These are phyloP conservation scores for Epichloe bromicola DNA, from an alignment of 2,329 filamentous ascomycete species.

Conservation along the genomic window DNA sequence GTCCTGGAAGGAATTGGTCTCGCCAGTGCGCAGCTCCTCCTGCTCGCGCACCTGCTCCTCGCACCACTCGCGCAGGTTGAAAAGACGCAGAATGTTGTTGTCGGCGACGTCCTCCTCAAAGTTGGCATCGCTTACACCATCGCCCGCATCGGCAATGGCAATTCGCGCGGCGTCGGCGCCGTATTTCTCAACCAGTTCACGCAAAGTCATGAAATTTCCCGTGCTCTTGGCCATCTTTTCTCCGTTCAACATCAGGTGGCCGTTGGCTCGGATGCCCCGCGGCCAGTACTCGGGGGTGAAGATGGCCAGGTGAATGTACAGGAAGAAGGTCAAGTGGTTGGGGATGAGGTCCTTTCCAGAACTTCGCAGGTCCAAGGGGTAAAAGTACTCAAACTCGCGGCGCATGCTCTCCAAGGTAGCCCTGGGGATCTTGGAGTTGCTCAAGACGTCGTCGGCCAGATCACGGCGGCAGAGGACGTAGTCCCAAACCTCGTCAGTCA, in stretches of 20 bases:
- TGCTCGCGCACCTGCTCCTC: conserved; percentile 69
- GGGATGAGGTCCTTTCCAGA: conserved; percentile 89
- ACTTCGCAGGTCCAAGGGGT: conserved; percentile 77
- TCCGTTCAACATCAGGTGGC: conserved; percentile 86
- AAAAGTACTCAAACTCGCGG: conserved; percentile 93
- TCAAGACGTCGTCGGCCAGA: conserved; percentile 49
- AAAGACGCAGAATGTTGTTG: conserved; percentile 76
- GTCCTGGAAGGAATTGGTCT: conserved; percentile 69
- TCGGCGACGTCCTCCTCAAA: conserved; percentile 94
- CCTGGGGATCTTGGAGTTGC: conserved; percentile 57
- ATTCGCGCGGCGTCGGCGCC: conserved; percentile 87
- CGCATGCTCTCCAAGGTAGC: conserved; percentile 67
- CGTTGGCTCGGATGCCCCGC: conserved; percentile 71
- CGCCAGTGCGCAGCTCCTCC: conserved; percentile 56
- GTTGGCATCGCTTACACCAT: conserved; percentile 90
- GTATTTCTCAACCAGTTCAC: conserved; percentile 78
- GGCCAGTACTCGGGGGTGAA: conserved; percentile 88
- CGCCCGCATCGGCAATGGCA: conserved; percentile 85
- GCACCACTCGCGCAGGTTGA: conserved; percentile 75
- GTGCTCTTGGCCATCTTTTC: conserved; percentile 99
- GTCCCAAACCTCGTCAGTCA: conserved; percentile 94
- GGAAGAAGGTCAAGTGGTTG: conserved; percentile 90
- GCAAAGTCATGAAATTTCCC: conserved; percentile 89
- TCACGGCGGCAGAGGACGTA: conserved; percentile 77
- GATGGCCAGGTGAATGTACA: conserved; percentile 85